Base-by-base conservation (phyloP, 306 rosid species). In the Potentilla sterilis region DNA sequence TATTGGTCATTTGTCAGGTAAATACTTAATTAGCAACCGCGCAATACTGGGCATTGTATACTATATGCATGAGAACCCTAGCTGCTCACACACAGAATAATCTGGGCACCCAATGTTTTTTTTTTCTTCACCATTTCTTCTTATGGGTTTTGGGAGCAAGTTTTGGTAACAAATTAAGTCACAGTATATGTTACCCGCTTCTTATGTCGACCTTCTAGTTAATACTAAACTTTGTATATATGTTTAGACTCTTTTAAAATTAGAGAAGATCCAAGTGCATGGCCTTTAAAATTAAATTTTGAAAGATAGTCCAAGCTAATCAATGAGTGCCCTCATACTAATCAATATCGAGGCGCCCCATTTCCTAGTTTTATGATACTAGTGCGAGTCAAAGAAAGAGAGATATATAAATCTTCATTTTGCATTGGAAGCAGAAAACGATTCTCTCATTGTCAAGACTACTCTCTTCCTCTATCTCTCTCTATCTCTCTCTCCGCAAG, bases 391-490 rank as follows among this genome's bases (percentile, higher is more conserved):
- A 32, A 41, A 22, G 42, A 24, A 22, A 43, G 48, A 66, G 51
- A n/a, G 9, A 67, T 66, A 66, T 38, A 66, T 66, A 83, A 81
- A 83, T 82, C 80, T 66, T 81, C 81, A 79, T 78, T 74, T 63
- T 37, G 69, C 77, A 69, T 73, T 55, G 67, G 67, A 78, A 67
- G 71, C 69, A 63, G 69, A 63, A 81, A 49, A 72, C 16, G 69
- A 72, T 78, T 59, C 72, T 85, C 77, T 38, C 69, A 65, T 59
- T 80, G 69, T 75, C 69, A 64, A 79, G 68, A 63, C 5, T 15
- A 5, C 37, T 35, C 68, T 63, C 68, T 69, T 9, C 41, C 52
- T 86, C 55, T 72, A 48, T 40, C 66, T 73, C 58, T 37, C 40
- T 37, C 40, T 2, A 1, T 37, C 40, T 37, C 55, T 72, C 55